Evolutionary conservation across 495 filamentous ascomycete genomes (phyloP).

Genomic region (Pyronema omphalodes): DNA sequence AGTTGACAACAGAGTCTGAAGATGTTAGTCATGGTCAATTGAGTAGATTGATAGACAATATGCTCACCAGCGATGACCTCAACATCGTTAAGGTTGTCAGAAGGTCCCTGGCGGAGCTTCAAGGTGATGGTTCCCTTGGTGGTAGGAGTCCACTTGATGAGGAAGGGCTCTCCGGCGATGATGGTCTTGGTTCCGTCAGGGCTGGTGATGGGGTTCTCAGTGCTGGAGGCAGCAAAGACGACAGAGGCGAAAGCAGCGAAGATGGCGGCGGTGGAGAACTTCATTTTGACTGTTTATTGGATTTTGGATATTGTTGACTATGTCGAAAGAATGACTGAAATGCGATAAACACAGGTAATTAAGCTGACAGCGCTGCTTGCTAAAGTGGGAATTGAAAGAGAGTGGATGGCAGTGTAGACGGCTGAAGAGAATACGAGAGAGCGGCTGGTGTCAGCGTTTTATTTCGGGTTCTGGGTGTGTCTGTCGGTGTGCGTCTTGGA

Average conservation of each 20-base stretch:
- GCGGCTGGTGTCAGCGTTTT: neutral
- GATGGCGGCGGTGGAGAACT: slow-evolving; percentile 29
- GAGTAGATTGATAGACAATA: neutral
- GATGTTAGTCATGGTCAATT: slow-evolving; percentile 1
- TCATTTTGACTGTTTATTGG: slow-evolving; percentile 30
- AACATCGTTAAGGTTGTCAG: slow-evolving; percentile 12
- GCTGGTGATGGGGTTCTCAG: slow-evolving; percentile 34
- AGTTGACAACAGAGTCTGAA: slow-evolving; percentile 4
- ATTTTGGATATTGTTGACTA: too few species aligned
- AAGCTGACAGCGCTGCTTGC: slow-evolving; percentile 15
- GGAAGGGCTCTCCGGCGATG: slow-evolving; percentile 35
- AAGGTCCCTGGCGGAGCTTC: slow-evolving; percentile 12
- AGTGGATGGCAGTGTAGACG: slow-evolving; percentile 1
- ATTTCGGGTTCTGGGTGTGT: neutral
- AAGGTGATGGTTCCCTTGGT: slow-evolving; percentile 10
- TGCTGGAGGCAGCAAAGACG: slow-evolving; percentile 31
- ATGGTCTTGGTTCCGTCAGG: slow-evolving; percentile 36
- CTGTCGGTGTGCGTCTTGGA: too few species aligned
- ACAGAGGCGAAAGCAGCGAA: slow-evolving; percentile 33
- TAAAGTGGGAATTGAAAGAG: slow-evolving; percentile 1
- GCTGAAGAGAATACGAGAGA: neutral
- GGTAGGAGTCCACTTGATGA: slow-evolving; percentile 40
- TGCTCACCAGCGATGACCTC: slow-evolving; percentile 8
- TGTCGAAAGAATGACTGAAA: too few species aligned
- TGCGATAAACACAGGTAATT: neutral